Percentiles rank a stretch among this genome's conserved stretches.
These are phyloP conservation scores for Wilcoxina mikolae DNA, from an alignment of 495 filamentous ascomycete genomes.

Conservation along the genomic window DNA sequence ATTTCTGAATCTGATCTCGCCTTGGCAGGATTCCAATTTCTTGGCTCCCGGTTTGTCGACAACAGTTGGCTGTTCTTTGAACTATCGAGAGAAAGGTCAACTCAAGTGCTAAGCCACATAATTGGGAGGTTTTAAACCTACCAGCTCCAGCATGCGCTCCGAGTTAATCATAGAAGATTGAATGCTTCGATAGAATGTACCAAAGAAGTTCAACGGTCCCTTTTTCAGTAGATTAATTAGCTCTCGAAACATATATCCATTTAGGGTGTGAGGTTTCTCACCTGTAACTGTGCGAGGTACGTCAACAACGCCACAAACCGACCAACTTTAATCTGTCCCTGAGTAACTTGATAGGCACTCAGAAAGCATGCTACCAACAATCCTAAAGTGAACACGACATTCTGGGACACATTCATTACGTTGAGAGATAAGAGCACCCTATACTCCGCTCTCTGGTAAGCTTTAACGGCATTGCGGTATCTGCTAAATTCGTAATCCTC, in stretches of 20 bases:
- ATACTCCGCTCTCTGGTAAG: conserved; percentile 77
- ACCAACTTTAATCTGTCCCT: conserved; percentile 52
- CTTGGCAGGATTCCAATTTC: conserved; percentile 50
- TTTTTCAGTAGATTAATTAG: conserved; percentile 27
- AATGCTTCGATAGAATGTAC: conserved; percentile 91
- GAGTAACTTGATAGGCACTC: conserved; percentile 74
- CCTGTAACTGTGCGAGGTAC: conserved; percentile 70
- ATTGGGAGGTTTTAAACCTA: conserved; percentile 9
- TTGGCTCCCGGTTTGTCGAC: conserved; percentile 33
- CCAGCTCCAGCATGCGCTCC: conserved; percentile 77
- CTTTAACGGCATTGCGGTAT: conserved; percentile 61
- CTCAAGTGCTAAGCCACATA: neutral
- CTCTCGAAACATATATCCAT: neutral
- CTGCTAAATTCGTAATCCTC: conserved; percentile 85
- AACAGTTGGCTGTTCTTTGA: conserved; percentile 87
- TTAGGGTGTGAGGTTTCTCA: neutral
- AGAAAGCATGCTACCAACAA: conserved; percentile 72
- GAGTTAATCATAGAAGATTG: conserved; percentile 95
- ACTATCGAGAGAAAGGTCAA: conserved; percentile 31
- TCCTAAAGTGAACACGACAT: conserved; percentile 83
- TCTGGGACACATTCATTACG: conserved; percentile 86
- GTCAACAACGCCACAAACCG: conserved; percentile 67
- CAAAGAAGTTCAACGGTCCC: conserved; percentile 90
- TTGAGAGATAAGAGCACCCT: conserved; percentile 76
- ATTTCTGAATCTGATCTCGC: conserved; percentile 69